phyloP scores from a whole-genome alignment of 2,329 filamentous ascomycete genomes.

The Cordyceps militaris region DNA sequence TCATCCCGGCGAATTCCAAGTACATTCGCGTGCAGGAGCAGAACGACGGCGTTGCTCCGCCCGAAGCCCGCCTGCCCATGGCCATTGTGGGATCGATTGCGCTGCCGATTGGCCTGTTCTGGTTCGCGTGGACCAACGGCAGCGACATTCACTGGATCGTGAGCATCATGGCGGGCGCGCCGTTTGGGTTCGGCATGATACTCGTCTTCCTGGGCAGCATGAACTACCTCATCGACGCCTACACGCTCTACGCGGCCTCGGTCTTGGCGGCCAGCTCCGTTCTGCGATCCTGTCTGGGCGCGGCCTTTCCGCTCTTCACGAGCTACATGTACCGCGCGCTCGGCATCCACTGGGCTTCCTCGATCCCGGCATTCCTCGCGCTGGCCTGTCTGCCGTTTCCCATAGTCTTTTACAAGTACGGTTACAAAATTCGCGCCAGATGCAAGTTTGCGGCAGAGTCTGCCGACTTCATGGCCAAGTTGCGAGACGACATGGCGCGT shows the following conservation, averaged over 20 bases:
- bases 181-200: constrained; percentile 48
- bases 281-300: constrained; percentile 60
- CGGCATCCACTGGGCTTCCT: constrained; percentile 65
- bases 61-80: constrained; percentile 51
- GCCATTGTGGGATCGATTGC: constrained; percentile 47
- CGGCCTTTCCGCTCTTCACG: constrained; percentile 63
- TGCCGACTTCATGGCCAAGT: no score
- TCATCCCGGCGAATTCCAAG: constrained; percentile 41
- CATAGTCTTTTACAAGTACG: constrained; percentile 64
- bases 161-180: constrained; percentile 26
- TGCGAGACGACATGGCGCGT: no score
- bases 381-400: constrained; percentile 63
- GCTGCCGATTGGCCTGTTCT: constrained; percentile 51
- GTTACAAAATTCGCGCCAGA: constrained; percentile 22
- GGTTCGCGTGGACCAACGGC: constrained; percentile 55
- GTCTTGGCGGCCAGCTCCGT: constrained; percentile 62
- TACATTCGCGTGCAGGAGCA: constrained; percentile 34
- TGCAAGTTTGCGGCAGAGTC: constrained; percentile 13
- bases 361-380: constrained; percentile 62
- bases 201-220: constrained; percentile 53
- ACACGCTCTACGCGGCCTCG: constrained; percentile 59
- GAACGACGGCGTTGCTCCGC: constrained; percentile 31
- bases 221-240: constrained; percentile 57
- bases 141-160: constrained; percentile 47
- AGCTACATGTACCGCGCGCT: constrained; percentile 42